Evolutionary conservation across 345 rosid genomes (phyloP), one percentile per base, ranked within the genome.

Genomic region (Euphorbia tirucalli): DNA sequence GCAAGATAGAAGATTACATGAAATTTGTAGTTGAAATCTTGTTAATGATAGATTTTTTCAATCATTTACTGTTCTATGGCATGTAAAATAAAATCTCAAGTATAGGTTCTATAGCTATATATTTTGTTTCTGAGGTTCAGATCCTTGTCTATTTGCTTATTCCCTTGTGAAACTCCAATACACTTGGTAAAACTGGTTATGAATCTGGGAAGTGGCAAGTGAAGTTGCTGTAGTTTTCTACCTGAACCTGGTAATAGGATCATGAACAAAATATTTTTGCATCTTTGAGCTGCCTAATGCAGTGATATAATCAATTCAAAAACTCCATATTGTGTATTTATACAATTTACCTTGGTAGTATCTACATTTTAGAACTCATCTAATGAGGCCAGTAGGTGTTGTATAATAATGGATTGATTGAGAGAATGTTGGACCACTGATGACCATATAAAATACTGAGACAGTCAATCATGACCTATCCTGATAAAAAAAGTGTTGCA

Each of bases 191-290:
- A 48, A 68, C 14, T 52, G 25, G 50, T 41, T 14, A 31, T 24
- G 50, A 25, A 22, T 24, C 30, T 43, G 68, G 54, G 52, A 64
- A 18, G 65, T 65, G 68, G 54, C 68, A 41, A 1, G 41, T 61
- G 41, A 39, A 32, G 18, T 61, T 66, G 49, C 50, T 28, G 1
- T 68, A 22, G 31, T 15, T 21, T 54, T 22, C 2, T 10, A 39
- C 30, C 16, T 22, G n/a, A 46, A 31, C 2, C 35, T 56, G 16
- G 15, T 65, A 35, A 25, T 19, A 21, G 25, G 31, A 5, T 19
- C 31, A 14, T 22, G 46, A 52, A 32, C 32, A 6, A 68, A 35
- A 32, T 9, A 44, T 28, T 2, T 1, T 0, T 65, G 57, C 55
- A 19, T 30, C n/a, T 15, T 35, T 19, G 39, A 28, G 37, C 14